Evolutionary conservation across 306 rosid species (phyloP).

Genomic region (Prunus dulcis): DNA sequence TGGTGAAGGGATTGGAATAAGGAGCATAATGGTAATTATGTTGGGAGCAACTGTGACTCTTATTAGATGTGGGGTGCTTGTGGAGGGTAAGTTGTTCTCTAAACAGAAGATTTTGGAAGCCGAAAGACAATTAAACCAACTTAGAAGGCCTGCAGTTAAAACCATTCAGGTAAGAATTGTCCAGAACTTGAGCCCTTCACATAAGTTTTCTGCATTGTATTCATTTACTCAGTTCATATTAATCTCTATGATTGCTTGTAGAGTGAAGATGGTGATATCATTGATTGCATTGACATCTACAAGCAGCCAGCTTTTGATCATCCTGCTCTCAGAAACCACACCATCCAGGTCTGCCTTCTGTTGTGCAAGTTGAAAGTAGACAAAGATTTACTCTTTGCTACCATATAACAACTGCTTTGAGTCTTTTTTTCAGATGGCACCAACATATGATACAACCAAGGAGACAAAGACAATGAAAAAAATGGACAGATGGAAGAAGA

Average conservation of each 20-base stretch:
- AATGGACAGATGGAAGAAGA: neutral
- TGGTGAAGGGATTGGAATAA: slow-evolving; percentile 5
- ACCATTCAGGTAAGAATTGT: slow-evolving; percentile 41
- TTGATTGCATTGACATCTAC: slow-evolving; percentile 51
- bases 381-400: too few relatives aligned
- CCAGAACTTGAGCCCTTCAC: too few relatives aligned
- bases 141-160: slow-evolving; percentile 44
- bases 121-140: slow-evolving; percentile 45
- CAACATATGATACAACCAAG: slow-evolving; percentile 16
- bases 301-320: slow-evolving; percentile 66
- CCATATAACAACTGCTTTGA: neutral
- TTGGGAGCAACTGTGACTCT: slow-evolving; percentile 21
- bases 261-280: slow-evolving; percentile 73
- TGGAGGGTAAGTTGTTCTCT: slow-evolving; percentile 28
- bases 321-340: slow-evolving; percentile 49
- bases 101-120: slow-evolving; percentile 36
- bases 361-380: neutral
- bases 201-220: neutral
- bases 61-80: slow-evolving; percentile 11
- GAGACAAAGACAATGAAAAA: neutral
- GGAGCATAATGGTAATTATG: slow-evolving; percentile 19
- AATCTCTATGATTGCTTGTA: slow-evolving; percentile 18
- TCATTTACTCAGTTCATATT: neutral
- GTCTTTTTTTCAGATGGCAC: slow-evolving; percentile 35
- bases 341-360: slow-evolving; percentile 37